Percentiles rank a stretch among this genome's conserved stretches.
Conservation (phyloP, 1,139 yeast genomes). For the Candida mesenterica region DNA sequence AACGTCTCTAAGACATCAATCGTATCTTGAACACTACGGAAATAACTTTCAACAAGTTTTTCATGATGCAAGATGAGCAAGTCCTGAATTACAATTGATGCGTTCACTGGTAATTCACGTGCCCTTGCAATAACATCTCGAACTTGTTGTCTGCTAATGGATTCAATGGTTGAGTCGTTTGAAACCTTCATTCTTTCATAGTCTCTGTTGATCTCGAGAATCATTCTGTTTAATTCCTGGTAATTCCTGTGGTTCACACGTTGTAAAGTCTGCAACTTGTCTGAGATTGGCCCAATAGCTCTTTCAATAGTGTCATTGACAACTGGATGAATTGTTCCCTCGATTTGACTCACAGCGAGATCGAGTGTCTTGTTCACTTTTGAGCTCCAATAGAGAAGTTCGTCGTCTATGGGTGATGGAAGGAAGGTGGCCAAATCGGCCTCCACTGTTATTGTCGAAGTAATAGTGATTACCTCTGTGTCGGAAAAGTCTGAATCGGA, state of each 20-base stretch:
- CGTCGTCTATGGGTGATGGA: constrained; percentile 22
- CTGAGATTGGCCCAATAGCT: constrained; percentile 38
- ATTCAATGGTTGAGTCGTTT: constrained; percentile 26
- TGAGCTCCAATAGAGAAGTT: constrained; percentile 30
- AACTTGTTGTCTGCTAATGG: constrained; percentile 56
- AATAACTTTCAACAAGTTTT: constrained; percentile 34
- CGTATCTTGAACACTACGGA: constrained; percentile 48
- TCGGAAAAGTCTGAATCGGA: neutral
- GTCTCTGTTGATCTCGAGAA: constrained; percentile 50
- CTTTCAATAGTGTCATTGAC: constrained; percentile 31
- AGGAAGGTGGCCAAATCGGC: constrained; percentile 1
- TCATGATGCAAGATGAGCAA: constrained; percentile 36
- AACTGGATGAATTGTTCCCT: constrained; percentile 36
- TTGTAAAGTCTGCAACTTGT: constrained; percentile 42
- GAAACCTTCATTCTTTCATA: constrained; percentile 41
- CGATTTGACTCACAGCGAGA: constrained; percentile 43
- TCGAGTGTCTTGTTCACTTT: constrained; percentile 42
- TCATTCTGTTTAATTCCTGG: constrained; percentile 43
- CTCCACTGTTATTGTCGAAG: constrained; percentile 6
- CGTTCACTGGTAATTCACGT: constrained; percentile 34
- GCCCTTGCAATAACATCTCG: constrained; percentile 48
- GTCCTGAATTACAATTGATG: constrained; percentile 32
- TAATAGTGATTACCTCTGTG: neutral
- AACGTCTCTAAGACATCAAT: constrained; percentile 69
- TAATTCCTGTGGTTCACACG: constrained; percentile 43